These are phyloP conservation scores for Kluyveromyces siamensis DNA, from an alignment of 805 yeast genomes.

Conservation along the genomic window DNA sequence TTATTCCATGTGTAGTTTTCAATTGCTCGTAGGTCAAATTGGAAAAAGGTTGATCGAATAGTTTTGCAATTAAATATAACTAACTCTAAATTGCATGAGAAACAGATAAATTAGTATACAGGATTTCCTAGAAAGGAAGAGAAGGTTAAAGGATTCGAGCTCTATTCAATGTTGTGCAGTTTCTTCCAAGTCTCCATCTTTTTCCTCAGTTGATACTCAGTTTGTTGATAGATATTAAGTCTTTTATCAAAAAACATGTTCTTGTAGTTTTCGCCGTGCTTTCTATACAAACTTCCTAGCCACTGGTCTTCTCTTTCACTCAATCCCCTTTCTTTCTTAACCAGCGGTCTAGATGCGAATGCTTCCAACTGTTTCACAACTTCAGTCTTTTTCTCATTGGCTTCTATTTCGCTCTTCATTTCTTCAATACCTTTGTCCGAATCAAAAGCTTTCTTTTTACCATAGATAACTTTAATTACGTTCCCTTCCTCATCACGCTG, in stretches of 20 bases:
- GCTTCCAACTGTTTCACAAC: constrained; percentile 66
- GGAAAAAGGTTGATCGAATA: not conserved
- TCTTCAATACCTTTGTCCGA: constrained; percentile 29
- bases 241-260: constrained; percentile 91
- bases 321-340: constrained; percentile 44
- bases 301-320: constrained; percentile 71
- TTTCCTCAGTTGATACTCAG: constrained; percentile 73
- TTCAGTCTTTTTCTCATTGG: constrained; percentile 32
- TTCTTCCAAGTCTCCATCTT: constrained; percentile 66
- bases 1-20: not conserved
- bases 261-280: constrained; percentile 80
- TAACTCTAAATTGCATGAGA: not conserved
- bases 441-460: constrained; percentile 40
- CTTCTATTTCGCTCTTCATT: constrained; percentile 12
- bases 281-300: constrained; percentile 53
- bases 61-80: not conserved
- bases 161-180: constrained; percentile 27
- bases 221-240: constrained; percentile 72
- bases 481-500: constrained; percentile 62
- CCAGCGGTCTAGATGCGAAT: constrained; percentile 36
- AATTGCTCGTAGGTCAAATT: too few species aligned
- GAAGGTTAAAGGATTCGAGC: not conserved
- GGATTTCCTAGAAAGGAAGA: not conserved
- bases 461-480: constrained; percentile 59
- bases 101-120: not conserved